Percentiles rank a stretch among this genome's conserved stretches.
Evolutionary conservation across 768 basidiomycete species (phyloP).

Genomic region (Tulasnella sp.): DNA sequence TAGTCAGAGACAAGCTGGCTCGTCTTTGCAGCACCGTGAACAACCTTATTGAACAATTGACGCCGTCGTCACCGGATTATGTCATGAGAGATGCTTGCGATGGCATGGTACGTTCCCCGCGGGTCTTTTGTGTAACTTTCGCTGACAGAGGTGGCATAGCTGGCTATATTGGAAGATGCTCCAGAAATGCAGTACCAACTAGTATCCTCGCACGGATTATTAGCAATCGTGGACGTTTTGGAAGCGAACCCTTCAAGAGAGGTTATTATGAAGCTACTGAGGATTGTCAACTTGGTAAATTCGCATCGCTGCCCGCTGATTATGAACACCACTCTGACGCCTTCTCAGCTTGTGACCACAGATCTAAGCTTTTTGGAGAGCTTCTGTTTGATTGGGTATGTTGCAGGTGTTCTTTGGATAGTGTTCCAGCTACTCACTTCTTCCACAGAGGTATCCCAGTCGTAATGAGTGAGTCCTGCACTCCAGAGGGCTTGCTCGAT

Average conservation of each 20-base stretch:
- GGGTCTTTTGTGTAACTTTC: background rate
- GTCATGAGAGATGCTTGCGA: constrained; percentile 84
- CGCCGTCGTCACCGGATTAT: constrained; percentile 78
- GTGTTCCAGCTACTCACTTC: constrained; percentile 40
- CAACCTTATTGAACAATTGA: constrained; percentile 84
- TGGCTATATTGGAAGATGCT: constrained; percentile 72
- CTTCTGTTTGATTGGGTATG: constrained; percentile 87
- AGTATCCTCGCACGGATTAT: constrained; percentile 91
- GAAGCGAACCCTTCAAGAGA: constrained; percentile 87
- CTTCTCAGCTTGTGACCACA: constrained; percentile 51
- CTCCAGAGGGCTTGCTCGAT: background rate
- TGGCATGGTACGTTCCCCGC: constrained; percentile 66
- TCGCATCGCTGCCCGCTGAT: background rate
- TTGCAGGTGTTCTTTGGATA: constrained; percentile 23
- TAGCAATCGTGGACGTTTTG: constrained; percentile 90
- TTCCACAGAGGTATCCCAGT: constrained; percentile 82
- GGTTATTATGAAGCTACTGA: constrained; percentile 79
- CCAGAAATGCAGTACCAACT: constrained; percentile 88
- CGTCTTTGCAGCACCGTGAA: constrained; percentile 79
- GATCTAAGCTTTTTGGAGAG: constrained; percentile 90
- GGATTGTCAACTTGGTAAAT: constrained; percentile 85
- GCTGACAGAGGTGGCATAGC: constrained; percentile 48
- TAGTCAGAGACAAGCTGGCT: constrained; percentile 92
- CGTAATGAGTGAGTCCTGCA: constrained; percentile 70
- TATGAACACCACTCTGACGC: constrained; percentile 16